Evolutionary conservation across 108 stramenopile genomes (phyloP), one percentile per base, ranked within the genome.

Genomic region (Phaeodactylum tricornutum): DNA sequence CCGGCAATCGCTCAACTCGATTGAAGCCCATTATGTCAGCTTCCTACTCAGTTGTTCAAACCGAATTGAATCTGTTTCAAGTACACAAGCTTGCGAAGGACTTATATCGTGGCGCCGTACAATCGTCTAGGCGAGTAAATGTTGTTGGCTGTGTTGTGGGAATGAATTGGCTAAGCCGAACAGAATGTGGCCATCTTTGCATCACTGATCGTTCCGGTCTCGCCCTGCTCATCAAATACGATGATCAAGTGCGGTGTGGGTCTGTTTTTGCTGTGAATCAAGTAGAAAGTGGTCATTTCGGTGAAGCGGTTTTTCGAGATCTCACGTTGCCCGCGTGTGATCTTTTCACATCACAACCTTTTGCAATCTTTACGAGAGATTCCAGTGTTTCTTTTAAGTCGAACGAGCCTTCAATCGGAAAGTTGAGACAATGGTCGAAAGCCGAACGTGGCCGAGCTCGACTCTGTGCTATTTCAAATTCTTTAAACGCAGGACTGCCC

Each of bases 111-210:
- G 4, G 16, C 9, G 33, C 29, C 24, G 46, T 67, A 61, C 46
- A 43, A 31, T 16, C 16, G 50, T 15, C 25, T 26, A 19, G 0
- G 19, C 22, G 11, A 19, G 12, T 47, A 15, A 24, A 42, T 28
- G 2, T 54, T 2, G 53, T 23, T 3, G 53, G 36, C 12, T 29
- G 41, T 35, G 19, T 48, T 43, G 23, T 51, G 4, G 28, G 47
- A 11, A 29, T 11, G n/a, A n/a, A n/a, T 43, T 2, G 25, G 3
- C 33, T 20, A 0, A 33, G 31, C 44, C 46, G 53, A 59, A 29
- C 25, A 42, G 25, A 66, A 72, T 49, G 41, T 75, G 24, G 75
- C 70, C 11, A 73, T 72, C 51, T 70, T 74, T 47, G 67, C 76
- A 1, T 57, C 61, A 14, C 57, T 68, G 43, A 21, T 29, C 45